Conservation (phyloP, 345 rosid genomes). For the Salix purpurea region DNA sequence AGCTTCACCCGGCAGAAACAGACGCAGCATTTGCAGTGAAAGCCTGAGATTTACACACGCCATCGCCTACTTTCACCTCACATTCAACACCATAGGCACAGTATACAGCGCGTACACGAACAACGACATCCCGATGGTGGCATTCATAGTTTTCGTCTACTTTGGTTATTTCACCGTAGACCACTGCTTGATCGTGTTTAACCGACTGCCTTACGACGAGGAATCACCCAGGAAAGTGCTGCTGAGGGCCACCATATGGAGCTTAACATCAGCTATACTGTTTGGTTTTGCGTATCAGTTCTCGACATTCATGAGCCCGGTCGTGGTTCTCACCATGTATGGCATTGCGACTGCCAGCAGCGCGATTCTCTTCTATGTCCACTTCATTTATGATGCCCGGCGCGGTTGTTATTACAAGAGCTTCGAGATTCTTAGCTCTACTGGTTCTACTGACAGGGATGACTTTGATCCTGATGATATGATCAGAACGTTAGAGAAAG, state of each 20-base stretch:
- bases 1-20: background rate
- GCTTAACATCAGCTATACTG: background rate
- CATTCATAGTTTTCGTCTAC: background rate
- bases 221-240: background rate
- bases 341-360: background rate
- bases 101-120: background rate
- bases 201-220: background rate
- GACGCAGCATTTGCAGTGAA: background rate
- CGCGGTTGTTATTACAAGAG: background rate
- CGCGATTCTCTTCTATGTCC: background rate
- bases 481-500: background rate
- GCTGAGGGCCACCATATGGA: background rate
- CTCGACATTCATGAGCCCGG: background rate
- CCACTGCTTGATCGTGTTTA: background rate
- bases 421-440: background rate
- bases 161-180: background rate
- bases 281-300: slow-evolving; percentile 1
- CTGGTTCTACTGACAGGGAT: background rate
- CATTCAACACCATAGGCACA: background rate
- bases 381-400: background rate
- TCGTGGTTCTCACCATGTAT: background rate
- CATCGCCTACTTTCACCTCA: background rate
- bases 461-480: background rate
- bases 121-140: slow-evolving; percentile 1
- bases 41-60: background rate